These are phyloP conservation scores for Solanum virginianum DNA, from an alignment of 257 asterid genomes.

Conservation along the genomic window DNA sequence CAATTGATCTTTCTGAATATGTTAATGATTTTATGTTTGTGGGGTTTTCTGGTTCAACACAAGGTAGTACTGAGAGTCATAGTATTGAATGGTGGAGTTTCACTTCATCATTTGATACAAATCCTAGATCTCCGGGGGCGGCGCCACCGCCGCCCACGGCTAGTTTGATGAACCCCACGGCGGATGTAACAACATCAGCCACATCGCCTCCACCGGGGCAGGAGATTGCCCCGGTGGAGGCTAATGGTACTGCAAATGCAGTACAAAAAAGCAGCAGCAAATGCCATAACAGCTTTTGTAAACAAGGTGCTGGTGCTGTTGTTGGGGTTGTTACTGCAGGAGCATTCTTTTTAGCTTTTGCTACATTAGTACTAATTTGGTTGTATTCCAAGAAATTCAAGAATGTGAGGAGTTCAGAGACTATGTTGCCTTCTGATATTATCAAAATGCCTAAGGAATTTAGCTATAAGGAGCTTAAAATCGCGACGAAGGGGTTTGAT, in stretches of 20 bases:
- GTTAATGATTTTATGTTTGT: constrained; percentile 55
- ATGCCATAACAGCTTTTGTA: constrained; percentile 45
- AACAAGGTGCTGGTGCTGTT: constrained; percentile 52
- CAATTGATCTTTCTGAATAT: constrained; percentile 35
- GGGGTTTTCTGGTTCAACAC: constrained; percentile 75
- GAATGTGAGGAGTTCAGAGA: constrained; percentile 19
- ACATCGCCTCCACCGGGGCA: constrained; percentile 26
- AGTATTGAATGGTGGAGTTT: constrained; percentile 80
- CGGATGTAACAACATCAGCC: not conserved
- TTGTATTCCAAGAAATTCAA: constrained; percentile 40
- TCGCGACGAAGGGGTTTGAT: not conserved
- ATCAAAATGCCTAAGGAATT: constrained; percentile 27
- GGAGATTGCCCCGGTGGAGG: constrained; percentile 12
- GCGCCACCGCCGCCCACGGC: constrained; percentile 30
- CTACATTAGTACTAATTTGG: constrained; percentile 34
- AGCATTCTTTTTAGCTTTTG: constrained; percentile 48
- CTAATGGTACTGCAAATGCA: constrained; percentile 5
- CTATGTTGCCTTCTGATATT: constrained; percentile 32
- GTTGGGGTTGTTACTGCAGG: constrained; percentile 76
- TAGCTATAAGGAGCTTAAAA: not conserved
- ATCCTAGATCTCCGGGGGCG: constrained; percentile 21
- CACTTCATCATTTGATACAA: constrained; percentile 42
- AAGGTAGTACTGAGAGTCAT: constrained; percentile 76
- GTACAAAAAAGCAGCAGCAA: constrained; percentile 9
- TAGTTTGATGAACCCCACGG: constrained; percentile 42